Evolutionary conservation across 305 asterid genomes (phyloP).

Genomic region (Fraxinus floribunda): DNA sequence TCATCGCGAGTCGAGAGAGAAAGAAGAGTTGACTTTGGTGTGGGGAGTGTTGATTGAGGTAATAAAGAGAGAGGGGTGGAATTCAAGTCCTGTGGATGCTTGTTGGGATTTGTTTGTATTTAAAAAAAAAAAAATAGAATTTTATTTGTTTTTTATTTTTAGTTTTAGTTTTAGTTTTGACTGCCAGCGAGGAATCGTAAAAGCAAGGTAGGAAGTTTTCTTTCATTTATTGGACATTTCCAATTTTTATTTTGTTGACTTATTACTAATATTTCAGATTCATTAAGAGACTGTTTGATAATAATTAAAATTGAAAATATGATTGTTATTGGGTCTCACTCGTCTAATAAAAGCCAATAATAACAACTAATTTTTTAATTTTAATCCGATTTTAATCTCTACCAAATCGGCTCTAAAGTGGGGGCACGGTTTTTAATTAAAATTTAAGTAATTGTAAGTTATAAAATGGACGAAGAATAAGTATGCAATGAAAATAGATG

Average conservation of each 20-base stretch:
- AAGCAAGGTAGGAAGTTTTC: background rate
- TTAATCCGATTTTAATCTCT: too few species aligned
- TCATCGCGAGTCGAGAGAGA: background rate
- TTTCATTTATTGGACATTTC: background rate
- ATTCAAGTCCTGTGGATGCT: slow-evolving; percentile 30
- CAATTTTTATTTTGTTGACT: background rate
- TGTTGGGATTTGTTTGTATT: slow-evolving; percentile 30
- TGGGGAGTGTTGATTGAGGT: slow-evolving; percentile 39
- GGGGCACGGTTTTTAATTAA: too few species aligned
- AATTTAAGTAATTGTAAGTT: too few species aligned
- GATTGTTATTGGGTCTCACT: too few species aligned
- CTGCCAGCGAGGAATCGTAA: background rate
- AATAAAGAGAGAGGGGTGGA: slow-evolving; percentile 38
- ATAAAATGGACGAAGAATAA: too few species aligned
- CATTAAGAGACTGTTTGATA: too few species aligned
- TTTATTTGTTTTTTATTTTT: background rate
- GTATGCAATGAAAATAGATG: too few species aligned
- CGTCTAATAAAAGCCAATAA: too few species aligned
- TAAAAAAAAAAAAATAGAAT: background rate
- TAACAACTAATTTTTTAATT: too few species aligned
- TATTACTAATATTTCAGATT: too few species aligned
- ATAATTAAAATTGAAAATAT: too few species aligned
- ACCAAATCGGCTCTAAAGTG: too few species aligned
- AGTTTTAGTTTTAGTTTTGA: slow-evolving; percentile 7
- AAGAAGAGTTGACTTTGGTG: slow-evolving; percentile 63